Base-by-base conservation (phyloP, 371 early-diverging fungal genomes). In the Choanephora cucurbitarum region DNA sequence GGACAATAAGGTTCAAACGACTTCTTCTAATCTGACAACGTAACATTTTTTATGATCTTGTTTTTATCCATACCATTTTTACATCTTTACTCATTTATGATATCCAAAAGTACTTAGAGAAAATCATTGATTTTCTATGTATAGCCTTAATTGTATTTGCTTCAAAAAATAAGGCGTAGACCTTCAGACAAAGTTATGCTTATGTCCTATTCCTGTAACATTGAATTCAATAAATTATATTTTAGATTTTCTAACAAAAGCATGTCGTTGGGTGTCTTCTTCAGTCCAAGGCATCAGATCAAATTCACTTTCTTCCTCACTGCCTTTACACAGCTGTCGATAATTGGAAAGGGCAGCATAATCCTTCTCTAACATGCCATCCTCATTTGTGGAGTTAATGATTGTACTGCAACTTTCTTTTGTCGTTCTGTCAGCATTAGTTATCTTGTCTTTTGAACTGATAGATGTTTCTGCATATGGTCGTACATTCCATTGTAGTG, bases 401-500 rank as follows among this genome's bases (percentile, higher is more conserved):
- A 18, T 23, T 37, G 53, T 57, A 45, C 22, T 34, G 21, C 14
- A 52, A 39, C 21, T 54, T 46, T 19, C 40, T 3, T 43, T 3
- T 3, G 22, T 28, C 33, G 28, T 11, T 37, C 32, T 42, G 23
- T 49, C n/a, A n/a, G n/a, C n/a, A n/a, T n/a, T n/a, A n/a, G n/a
- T 37, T 7, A 32, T 24, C 48, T 55, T 50, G 1, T 28, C 43
- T 45, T 84, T 83, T 9, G 81, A 77, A 0, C 80, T 75, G 1
- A 75, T 71, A 66, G 88, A 88, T 21, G 84, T 76, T 56, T 90
- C 91, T 70, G 91, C 91, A n/a, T 84, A 68, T 57, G 81, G 75
- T 7, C 94, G 82, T 40, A 86, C 86, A 59, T 93, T 94, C 94
- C 94, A 94, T 50, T 86, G 78, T 23, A 94, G 63, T 61, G 91